Base-by-base conservation (phyloP, 2,329 filamentous ascomycete species). In the Sporothrix mexicana region DNA sequence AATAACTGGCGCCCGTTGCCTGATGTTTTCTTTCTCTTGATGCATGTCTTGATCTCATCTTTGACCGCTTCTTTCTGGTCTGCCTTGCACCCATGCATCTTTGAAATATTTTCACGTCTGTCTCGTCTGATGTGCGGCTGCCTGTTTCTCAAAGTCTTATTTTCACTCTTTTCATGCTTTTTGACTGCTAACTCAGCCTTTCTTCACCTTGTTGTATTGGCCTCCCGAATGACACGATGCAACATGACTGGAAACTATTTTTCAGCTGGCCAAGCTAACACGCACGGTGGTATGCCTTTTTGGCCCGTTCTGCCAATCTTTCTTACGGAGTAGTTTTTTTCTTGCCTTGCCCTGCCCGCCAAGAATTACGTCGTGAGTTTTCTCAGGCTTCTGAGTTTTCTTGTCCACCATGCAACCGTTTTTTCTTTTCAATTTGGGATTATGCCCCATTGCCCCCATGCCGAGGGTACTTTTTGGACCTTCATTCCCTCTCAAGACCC, bases 231-330 rank as follows among this genome's bases (percentile, higher is more conserved):
- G 55, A 45, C 61, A 47, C 61, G 61, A 66, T 66, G 61, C 61
- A 47, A 45, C 61, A 66, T 23, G 4, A 25, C 30, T 36, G 30
- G 30, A 36, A 36, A 36, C 70, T 72, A 72, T 59, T 59, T 71
- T 72, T 72, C 70, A 72, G 70, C 70, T 72, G 41, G 17, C 17
- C 70, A 59, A 30, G 70, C 59, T 55, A 57, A 25, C 41, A 23
- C n/a, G 4, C 41, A 17, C 45, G 36, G 47, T 55, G 36, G 9
- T 36, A 7, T 20, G 36, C 23, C 68, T 30, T 4, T 6, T 17
- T 25, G 30, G 30, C 30, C 30, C 1, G 5, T 36, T 4, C 30
- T 36, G 7, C 30, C 30, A 36, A 25, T 30, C n/a, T n/a, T n/a
- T n/a, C n/a, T n/a, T n/a, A n/a, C n/a, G n/a, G n/a, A n/a, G n/a